Evolutionary conservation across 2,329 filamentous ascomycete genomes (phyloP).

Genomic region (Basipetospora chlamydospora): DNA sequence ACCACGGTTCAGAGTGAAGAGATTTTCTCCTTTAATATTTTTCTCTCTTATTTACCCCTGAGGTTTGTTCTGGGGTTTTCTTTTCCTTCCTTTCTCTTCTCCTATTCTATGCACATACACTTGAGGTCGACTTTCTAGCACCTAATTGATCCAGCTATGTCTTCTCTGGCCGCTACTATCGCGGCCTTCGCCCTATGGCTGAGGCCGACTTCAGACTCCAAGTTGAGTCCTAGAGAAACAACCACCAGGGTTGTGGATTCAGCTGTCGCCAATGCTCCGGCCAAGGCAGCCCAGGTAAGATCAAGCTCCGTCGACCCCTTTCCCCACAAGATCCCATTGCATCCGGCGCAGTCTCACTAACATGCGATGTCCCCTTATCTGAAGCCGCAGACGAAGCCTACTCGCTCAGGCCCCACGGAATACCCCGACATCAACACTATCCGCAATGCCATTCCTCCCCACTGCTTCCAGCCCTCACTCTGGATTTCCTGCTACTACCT

Average conservation of each 20-base stretch:
- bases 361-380: conserved; percentile 5
- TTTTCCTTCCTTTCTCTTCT: conserved; percentile 5
- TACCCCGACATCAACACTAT: conserved; percentile 32
- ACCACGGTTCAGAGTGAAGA: too few species aligned
- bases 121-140: too few species aligned
- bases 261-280: conserved; percentile 3
- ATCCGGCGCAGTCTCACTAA: neutral
- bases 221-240: too few species aligned
- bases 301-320: neutral
- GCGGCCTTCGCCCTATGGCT: conserved; percentile 7
- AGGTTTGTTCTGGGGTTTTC: too few species aligned
- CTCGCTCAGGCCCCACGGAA: conserved; percentile 3
- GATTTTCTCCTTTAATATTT: too few species aligned
- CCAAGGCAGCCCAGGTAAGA: conserved; percentile 1
- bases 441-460: conserved; percentile 39
- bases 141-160: conserved; percentile 1
- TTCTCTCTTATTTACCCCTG: too few species aligned
- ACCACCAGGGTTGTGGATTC: neutral
- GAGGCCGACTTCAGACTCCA: conserved; percentile 1
- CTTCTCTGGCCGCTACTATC: conserved; percentile 3
- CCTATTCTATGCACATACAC: conserved; percentile 1
- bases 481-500: conserved; percentile 39
- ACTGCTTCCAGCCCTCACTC: conserved; percentile 45
- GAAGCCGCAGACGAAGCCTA: conserved; percentile 3
- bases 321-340: conserved; percentile 2